Conservation (phyloP, 2,329 filamentous ascomycete species). For the Fusarium sacchari region DNA sequence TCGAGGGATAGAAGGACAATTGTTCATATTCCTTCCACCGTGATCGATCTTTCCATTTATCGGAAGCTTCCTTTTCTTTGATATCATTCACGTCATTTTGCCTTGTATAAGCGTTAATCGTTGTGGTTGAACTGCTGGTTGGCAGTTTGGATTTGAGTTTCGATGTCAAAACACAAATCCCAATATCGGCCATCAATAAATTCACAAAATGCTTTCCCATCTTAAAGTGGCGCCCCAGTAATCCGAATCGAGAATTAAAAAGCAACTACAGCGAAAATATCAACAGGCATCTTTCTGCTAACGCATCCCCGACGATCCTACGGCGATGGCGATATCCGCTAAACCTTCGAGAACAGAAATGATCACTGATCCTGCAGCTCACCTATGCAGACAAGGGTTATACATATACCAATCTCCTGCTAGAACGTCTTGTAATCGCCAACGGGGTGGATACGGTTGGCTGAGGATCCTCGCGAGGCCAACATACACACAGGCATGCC, state of each 20-base stretch:
- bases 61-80: accelerated
- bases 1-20: not conserved
- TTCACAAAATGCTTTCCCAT: accelerated
- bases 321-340: not conserved
- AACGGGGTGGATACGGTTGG: slow-evolving; percentile 22
- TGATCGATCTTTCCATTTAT: accelerated
- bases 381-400: not conserved
- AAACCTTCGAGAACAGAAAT: not conserved
- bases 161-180: not conserved
- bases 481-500: slow-evolving; percentile 4
- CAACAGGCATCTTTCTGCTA: not conserved
- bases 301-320: not conserved
- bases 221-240: accelerated
- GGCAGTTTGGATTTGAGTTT: not conserved
- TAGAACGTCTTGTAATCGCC: not conserved
- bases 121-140: no score
- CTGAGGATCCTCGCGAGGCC: not conserved
- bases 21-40: accelerated
- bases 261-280: not conserved
- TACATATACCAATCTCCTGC: not conserved
- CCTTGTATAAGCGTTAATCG: no score
- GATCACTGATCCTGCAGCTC: not conserved
- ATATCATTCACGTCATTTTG: not conserved
- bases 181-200: no score
- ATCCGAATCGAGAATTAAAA: not conserved